Base-by-base conservation (phyloP, 129 eudicot species). In the Heracleum sosnowskyi region DNA sequence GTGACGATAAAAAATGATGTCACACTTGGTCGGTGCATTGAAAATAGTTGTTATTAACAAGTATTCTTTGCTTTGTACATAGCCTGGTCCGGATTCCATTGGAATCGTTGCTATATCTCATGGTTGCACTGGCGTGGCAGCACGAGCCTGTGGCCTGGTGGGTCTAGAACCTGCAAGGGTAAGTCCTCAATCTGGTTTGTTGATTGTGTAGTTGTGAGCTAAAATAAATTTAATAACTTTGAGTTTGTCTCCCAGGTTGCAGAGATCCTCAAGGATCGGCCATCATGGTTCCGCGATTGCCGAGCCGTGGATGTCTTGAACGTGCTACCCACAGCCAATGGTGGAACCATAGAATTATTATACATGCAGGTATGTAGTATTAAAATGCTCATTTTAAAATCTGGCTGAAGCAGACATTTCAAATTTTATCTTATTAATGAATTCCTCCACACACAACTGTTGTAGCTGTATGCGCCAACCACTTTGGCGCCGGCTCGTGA, bases 1-100 rank as follows among this genome's bases (percentile, higher is more conserved):
- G n/a, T 18, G n/a, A 51, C 10, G 10, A 51, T 20, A 20, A 20
- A 51, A 5, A 15, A 6, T 20, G 22, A 51, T 51, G n/a, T 18
- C 1, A 18, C 26, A 20, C 60, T 51, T 51, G 60, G 60, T 51
- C 11, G 26, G 60, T 51, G 60, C 60, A 18, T 51, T 5, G 60
- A 20, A 20, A 51, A 10, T 51, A 16, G 18, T 47, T 47, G 6
- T 47, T 17, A 51, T 51, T 51, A 20, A 51, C 26, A 51, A 5
- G 24, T 51, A 51, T 47, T 22, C 60, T 18, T 51, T 51, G 60
- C 20, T 51, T 51, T 51, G 60, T 51, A 18, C 57, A 49, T 47
- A 95, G 98, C 98, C 98, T 95, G 98, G 97, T 95, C 98, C 97
- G 98, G 98, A 95, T 95, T 95, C 98, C 97, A 86, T 91, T 95